Evolutionary conservation across 495 filamentous ascomycete species (phyloP), one percentile per base, ranked within the genome.

Genomic region (Penicillium herquei): DNA sequence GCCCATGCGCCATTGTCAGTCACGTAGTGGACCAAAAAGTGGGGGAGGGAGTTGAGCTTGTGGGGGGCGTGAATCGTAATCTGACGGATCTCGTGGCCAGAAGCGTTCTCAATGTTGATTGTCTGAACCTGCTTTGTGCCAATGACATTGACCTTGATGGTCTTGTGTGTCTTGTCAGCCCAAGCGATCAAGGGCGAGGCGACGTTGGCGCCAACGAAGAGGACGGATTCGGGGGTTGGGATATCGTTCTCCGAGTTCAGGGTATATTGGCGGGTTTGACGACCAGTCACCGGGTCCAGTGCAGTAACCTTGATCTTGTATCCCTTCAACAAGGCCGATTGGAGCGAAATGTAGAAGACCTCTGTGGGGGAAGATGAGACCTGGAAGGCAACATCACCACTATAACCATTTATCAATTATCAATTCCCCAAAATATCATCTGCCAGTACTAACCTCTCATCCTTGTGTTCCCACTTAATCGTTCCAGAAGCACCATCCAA

Each of bases 1-100:
- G 89, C 92, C 77, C 86, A 90, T 64, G 92, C 87, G 13, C 84
- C 83, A 12, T 76, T 79, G 3, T 71, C 70, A 1, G 90, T 90
- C 63, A 86, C 82, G 67, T 81, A 94, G 56, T 96, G 89, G 7
- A 97, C 88, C 40, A 97, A 72, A 71, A 96, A 90, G 76, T 95
- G 87, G 4, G 89, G 78, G 21, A 83, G 74, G 32, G 87, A 86
- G 66, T 86, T 86, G 26, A 85, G 71, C 49, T 86, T 76, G 49
- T 83, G 81, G 6, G 90, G 84, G 12, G 91, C 87, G 66, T 95
- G 88, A 18, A 97, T 70, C 7, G 77, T 78, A 35, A 97, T 84
- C 31, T 80, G 74, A 10, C 84, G 70, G 14, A 92, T 80, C 31
- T 81, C 80, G n/a, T 84, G 78, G 6, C 81, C 80, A 51, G 74